phyloP scores from a whole-genome alignment of 2,329 filamentous ascomycete genomes.

The Sporothrix variecibatus region DNA sequence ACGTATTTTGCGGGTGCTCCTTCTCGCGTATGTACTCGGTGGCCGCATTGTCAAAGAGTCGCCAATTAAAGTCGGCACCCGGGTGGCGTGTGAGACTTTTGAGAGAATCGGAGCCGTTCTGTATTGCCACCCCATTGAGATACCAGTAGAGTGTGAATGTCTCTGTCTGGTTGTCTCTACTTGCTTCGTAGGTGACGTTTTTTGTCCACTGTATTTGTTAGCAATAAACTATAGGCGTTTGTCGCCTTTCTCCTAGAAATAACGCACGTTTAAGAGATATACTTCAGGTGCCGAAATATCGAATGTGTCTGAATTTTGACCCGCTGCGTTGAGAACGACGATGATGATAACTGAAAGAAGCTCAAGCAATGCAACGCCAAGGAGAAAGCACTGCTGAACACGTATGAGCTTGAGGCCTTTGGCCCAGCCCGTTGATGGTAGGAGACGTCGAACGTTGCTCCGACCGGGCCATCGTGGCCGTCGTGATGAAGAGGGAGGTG shows the following conservation, averaged over 20 bases:
- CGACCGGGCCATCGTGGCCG: not conserved
- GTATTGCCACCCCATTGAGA: slow-evolving; percentile 23
- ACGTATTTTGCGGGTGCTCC: not conserved
- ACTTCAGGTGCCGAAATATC: not conserved
- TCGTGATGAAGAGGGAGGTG: not conserved
- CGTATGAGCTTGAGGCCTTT: not conserved
- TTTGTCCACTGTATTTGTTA: slow-evolving; percentile 21
- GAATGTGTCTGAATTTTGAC: not conserved
- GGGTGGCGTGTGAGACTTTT: not conserved
- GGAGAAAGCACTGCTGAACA: not conserved
- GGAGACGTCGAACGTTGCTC: not conserved
- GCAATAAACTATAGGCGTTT: too few relatives aligned
- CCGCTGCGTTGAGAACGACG: slow-evolving; percentile 17
- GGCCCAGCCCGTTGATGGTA: not conserved
- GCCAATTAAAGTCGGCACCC: slow-evolving; percentile 23
- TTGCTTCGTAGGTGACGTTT: not conserved
- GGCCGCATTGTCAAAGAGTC: not conserved
- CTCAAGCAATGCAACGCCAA: slow-evolving; percentile 11
- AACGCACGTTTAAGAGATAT: slow-evolving; percentile 15
- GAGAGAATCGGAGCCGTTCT: not conserved
- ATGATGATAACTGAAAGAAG: slow-evolving; percentile 10
- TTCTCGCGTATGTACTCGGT: not conserved
- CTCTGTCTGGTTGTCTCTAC: not conserved
- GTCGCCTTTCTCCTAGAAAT: too few relatives aligned
- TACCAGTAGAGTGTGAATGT: slow-evolving; percentile 23